A percentile compares a stretch with the other conserved stretches of the same genome.
Evolutionary conservation across 225 moss, liverwort and hornwort genomes (phyloP).

Genomic region (Sphagnum tenellum): DNA sequence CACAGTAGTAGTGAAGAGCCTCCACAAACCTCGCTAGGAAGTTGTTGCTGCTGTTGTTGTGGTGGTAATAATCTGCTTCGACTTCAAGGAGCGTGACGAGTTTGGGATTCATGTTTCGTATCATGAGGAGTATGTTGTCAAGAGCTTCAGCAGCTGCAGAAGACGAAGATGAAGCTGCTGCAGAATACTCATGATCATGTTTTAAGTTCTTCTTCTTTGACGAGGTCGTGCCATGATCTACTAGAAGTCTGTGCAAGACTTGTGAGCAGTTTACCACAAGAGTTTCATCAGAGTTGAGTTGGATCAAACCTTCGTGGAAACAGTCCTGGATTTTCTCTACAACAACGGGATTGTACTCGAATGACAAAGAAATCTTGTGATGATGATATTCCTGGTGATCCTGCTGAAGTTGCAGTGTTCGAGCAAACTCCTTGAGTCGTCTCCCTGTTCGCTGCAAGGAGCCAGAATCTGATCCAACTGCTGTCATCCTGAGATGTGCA

Average conservation of each 20-base stretch:
- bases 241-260: constrained; percentile 1
- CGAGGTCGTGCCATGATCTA: neutral
- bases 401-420: neutral
- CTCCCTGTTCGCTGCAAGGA: constrained; percentile 31
- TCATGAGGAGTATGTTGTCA: constrained; percentile 14
- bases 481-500: constrained; percentile 22
- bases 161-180: too few species aligned
- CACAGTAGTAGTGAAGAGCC: constrained; percentile 35
- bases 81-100: constrained; percentile 29
- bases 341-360: too few species aligned
- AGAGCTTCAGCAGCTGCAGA: constrained; percentile 4
- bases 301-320: constrained; percentile 23
- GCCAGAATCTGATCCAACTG: neutral
- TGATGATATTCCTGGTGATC: too few species aligned
- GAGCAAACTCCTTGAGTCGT: constrained; percentile 27
- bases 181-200: too few species aligned
- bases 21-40: constrained; percentile 29
- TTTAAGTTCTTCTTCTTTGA: too few species aligned
- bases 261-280: constrained; percentile 29
- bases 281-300: constrained; percentile 28
- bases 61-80: constrained; percentile 18
- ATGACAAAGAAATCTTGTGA: too few species aligned
- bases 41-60: neutral
- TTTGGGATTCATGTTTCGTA: constrained; percentile 11
- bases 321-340: constrained; percentile 4